Percentiles rank a stretch among this genome's conserved stretches.
Conservation (phyloP, 257 asterid species). For the Solanum clarkiae region DNA sequence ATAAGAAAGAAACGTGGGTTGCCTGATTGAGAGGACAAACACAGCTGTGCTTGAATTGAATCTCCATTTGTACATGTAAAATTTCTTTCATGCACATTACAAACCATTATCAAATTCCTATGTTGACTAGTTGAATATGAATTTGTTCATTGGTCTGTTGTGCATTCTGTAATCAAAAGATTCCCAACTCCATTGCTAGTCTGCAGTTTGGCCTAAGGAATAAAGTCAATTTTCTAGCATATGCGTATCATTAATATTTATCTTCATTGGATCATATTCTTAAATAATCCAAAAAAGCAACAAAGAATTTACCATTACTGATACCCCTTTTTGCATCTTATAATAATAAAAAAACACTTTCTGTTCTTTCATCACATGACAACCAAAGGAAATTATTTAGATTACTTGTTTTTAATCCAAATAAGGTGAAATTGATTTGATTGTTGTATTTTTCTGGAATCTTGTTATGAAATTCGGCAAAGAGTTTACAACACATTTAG, state of each 20-base stretch:
- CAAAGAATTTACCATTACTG: not conserved
- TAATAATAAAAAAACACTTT: not conserved
- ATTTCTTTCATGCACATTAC: not conserved
- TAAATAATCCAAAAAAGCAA: not conserved
- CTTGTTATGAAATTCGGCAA: slow-evolving; percentile 74
- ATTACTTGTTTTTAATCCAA: not conserved
- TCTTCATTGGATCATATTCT: not conserved
- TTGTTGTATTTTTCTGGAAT: not conserved
- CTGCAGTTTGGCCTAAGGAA: not conserved
- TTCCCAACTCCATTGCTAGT: not conserved
- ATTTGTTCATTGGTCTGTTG: too few species aligned
- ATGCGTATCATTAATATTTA: not conserved
- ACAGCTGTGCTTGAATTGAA: not conserved
- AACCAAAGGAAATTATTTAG: not conserved
- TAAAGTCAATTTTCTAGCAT: not conserved
- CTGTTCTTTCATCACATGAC: not conserved
- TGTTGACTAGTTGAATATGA: not conserved
- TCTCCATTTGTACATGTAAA: not conserved
- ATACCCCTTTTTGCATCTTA: not conserved
- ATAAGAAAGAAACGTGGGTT: not conserved
- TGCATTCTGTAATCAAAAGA: not conserved
- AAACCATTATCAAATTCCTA: not conserved
- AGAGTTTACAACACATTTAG: slow-evolving; percentile 54
- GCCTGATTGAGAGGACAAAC: not conserved
- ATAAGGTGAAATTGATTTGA: not conserved